Evolutionary conservation across 2,329 filamentous ascomycete genomes (phyloP), one percentile per base, ranked within the genome.

Genomic region (Macroventuria anomochaeta): DNA sequence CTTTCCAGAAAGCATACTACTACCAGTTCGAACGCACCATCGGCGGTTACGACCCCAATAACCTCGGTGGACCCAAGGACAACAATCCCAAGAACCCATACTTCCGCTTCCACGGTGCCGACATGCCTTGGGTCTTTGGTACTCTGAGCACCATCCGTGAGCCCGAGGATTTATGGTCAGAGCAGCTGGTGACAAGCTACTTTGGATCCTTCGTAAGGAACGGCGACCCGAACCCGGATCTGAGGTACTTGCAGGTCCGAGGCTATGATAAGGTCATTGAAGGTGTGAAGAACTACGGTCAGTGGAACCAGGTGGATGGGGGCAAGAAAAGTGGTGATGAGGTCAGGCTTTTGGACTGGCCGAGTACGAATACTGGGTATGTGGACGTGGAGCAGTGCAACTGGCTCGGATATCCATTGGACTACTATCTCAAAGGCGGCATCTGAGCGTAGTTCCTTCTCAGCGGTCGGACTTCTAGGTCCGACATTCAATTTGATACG

Each of bases 21-120:
- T 87, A 87, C 70, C 81, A 86, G 65, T 82, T 86, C 61, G 81
- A 85, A 55, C 79, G 84, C 37, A 81, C 80, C 0, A 83, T 82
- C 60, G 77, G 78, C 50, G 80, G 78, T 1, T 79, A 79, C 41
- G 80, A 81, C 29, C 85, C 82, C 26, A 84, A 85, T 40, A 73
- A 77, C 17, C 76, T 82, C 2, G 80, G 82, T 36, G 75, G 80
- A 0, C 77, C 79, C 69, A 64, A 52, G 46, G 56, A 81, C 37
- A 80, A 83, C 4, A 76, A 84, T 57, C 81, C 81, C 0, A 74
- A 78, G 37, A 70, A 78, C 21, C 80, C 77, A 41, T 84, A 86
- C 67, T 81, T 84, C 65, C 79, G 80, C 23, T 82, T 84, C 55
- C 84, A 86, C 62, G 84, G 82, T 13, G 79, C 82, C 0, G 84